Percentiles rank a stretch among this genome's conserved stretches.
These are phyloP conservation scores for Colletotrichum sp. DNA, from an alignment of 2,329 filamentous ascomycete genomes.

Conservation along the genomic window DNA sequence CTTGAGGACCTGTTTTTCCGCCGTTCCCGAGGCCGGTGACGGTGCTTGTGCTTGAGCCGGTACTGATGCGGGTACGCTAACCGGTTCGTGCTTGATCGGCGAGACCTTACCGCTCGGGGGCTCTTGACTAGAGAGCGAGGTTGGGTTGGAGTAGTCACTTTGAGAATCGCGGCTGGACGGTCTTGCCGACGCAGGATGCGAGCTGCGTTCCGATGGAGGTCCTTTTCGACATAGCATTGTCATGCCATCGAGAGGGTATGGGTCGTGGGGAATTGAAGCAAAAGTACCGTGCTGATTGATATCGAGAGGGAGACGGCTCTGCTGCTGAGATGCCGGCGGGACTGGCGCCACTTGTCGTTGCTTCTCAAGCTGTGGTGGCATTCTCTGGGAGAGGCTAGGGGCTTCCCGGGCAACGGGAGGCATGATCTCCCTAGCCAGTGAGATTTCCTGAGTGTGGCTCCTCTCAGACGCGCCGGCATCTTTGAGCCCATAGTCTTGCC, in stretches of 20 bases:
- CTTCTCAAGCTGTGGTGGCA: background rate
- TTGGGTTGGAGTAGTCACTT: constrained; percentile 90
- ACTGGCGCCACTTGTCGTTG: constrained; percentile 1
- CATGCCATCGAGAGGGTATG: constrained; percentile 95
- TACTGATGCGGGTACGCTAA: constrained; percentile 49
- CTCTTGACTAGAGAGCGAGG: constrained; percentile 87
- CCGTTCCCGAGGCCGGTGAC: constrained; percentile 58
- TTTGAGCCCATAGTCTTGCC: background rate
- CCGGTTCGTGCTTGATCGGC: constrained; percentile 69
- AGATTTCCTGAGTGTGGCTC: constrained; percentile 71
- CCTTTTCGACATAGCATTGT: constrained; percentile 92
- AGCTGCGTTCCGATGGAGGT: constrained; percentile 59
- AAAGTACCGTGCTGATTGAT: constrained; percentile 64
- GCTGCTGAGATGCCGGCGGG: constrained; percentile 26
- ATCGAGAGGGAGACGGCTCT: constrained; percentile 47
- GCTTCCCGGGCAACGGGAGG: constrained; percentile 54
- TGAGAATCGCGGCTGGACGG: constrained; percentile 87
- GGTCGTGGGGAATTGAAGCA: constrained; percentile 82
- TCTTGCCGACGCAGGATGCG: constrained; percentile 63
- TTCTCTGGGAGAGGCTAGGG: constrained; percentile 57
- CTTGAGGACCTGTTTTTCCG: constrained; percentile 60
- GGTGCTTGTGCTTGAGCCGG: constrained; percentile 64
- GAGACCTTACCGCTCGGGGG: constrained; percentile 76
- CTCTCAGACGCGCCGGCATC: background rate
- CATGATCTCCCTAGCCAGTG: constrained; percentile 54